Percentiles rank a stretch among this genome's conserved stretches.
These are phyloP conservation scores for Pilatotrama ljubarskyi DNA, from an alignment of 768 basidiomycete genomes.

Conservation along the genomic window DNA sequence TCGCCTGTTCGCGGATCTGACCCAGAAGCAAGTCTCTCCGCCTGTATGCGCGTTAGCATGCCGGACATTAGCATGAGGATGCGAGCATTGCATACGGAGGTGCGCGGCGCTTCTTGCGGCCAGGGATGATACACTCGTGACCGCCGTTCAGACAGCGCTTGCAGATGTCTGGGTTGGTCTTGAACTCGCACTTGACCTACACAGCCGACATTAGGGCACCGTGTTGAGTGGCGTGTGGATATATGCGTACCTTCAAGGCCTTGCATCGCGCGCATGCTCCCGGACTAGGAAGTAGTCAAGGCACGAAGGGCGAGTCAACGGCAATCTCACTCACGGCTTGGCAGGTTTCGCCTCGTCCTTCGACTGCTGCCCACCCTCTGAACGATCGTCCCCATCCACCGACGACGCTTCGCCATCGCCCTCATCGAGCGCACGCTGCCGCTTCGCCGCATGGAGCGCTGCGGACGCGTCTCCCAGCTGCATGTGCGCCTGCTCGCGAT, in stretches of 20 bases:
- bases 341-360: conserved; percentile 19
- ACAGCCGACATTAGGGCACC: conserved; percentile 11
- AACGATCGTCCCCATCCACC: conserved; percentile 14
- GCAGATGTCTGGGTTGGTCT: conserved; percentile 69
- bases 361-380: conserved; percentile 9
- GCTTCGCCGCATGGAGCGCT: conserved; percentile 18
- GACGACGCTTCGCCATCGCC: conserved; percentile 15
- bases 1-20: conserved; percentile 73
- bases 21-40: conserved; percentile 81
- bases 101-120: conserved; percentile 75
- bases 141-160: conserved; percentile 71
- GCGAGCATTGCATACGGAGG: conserved; percentile 61
- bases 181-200: conserved; percentile 79
- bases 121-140: conserved; percentile 78
- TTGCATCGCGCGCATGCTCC: conserved; percentile 79
- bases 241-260: conserved; percentile 42
- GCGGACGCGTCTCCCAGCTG: conserved; percentile 9
- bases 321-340: conserved; percentile 22
- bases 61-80: not conserved
- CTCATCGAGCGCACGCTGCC: conserved; percentile 21
- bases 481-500: conserved; percentile 10
- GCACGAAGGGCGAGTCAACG: not conserved
- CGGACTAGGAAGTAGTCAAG: conserved; percentile 12
- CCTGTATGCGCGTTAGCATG: conserved; percentile 36
- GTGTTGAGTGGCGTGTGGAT: not conserved